Conservation (phyloP, 768 basidiomycete species). For the button mushroom (Agaricus bisporus) region DNA sequence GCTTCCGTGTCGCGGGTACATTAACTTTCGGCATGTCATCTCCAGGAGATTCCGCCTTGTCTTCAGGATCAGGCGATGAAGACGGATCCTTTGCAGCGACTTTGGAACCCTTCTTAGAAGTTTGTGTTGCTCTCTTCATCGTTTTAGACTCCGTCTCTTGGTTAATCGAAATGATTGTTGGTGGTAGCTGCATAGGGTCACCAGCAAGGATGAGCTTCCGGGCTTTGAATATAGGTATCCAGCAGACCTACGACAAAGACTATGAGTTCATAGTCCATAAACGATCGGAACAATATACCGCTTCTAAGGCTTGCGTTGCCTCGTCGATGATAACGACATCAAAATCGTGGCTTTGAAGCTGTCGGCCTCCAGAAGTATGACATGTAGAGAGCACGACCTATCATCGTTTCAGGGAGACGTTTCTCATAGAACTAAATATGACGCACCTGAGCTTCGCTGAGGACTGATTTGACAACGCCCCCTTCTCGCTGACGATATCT, state of each 20-base stretch:
- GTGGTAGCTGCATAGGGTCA: constrained; percentile 93
- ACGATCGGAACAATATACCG: constrained; percentile 40
- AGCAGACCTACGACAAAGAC: constrained; percentile 62
- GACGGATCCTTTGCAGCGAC: not conserved
- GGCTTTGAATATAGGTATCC: constrained; percentile 92
- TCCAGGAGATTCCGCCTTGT: not conserved
- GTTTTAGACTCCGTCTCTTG: constrained; percentile 18
- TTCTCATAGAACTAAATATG: not conserved
- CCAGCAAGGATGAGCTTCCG: constrained; percentile 89
- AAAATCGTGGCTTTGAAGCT: constrained; percentile 71
- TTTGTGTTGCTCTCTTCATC: constrained; percentile 1
- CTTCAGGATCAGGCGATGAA: constrained; percentile 5
- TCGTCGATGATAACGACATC: constrained; percentile 97
- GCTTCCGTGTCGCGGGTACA: constrained; percentile 10
- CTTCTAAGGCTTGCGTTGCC: constrained; percentile 94
- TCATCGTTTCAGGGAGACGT: not conserved
- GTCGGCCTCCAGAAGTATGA: constrained; percentile 85
- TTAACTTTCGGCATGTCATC: constrained; percentile 9
- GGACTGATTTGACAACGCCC: constrained; percentile 74
- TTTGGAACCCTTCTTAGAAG: not conserved
- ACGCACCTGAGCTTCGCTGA: constrained; percentile 68
- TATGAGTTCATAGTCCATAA: constrained; percentile 5
- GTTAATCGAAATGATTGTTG: constrained; percentile 78
- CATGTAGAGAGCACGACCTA: constrained; percentile 91
- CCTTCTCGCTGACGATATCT: constrained; percentile 90